phyloP scores from a whole-genome alignment of 306 rosid genomes.

The Sesbania bispinosa region DNA sequence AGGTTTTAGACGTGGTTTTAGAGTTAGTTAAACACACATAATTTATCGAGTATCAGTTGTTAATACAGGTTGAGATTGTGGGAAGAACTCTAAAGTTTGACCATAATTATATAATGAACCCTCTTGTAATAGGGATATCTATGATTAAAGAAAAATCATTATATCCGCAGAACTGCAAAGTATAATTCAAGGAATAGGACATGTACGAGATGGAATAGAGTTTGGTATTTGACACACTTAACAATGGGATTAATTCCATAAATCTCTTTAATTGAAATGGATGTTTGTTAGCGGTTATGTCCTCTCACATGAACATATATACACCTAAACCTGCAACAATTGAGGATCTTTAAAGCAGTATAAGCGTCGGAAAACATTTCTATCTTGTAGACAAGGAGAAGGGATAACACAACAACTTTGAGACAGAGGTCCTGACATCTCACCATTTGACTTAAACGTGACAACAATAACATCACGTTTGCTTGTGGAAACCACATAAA shows the following conservation, averaged over 20 bases:
- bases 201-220: background rate
- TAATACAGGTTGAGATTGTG: too few relatives aligned
- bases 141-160: too few relatives aligned
- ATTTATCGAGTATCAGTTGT: too few relatives aligned
- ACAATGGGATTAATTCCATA: constrained; percentile 9
- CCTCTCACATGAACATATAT: background rate
- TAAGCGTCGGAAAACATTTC: constrained; percentile 12
- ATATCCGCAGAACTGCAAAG: background rate
- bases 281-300: background rate
- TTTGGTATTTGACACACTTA: background rate
- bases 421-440: constrained; percentile 11
- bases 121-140: too few relatives aligned
- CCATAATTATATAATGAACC: too few relatives aligned
- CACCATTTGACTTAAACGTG: constrained; percentile 34
- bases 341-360: constrained; percentile 1
- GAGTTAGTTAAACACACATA: too few relatives aligned
- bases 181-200: background rate
- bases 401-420: constrained; percentile 24
- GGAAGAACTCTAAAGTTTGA: too few relatives aligned
- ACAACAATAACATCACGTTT: constrained; percentile 26
- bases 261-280: constrained; percentile 5
- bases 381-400: constrained; percentile 3
- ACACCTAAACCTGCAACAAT: constrained; percentile 4
- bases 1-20: too few relatives aligned
- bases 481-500: constrained; percentile 8